Base-by-base conservation (phyloP, 1,139 yeast species). In the Pichia inconspicua region DNA sequence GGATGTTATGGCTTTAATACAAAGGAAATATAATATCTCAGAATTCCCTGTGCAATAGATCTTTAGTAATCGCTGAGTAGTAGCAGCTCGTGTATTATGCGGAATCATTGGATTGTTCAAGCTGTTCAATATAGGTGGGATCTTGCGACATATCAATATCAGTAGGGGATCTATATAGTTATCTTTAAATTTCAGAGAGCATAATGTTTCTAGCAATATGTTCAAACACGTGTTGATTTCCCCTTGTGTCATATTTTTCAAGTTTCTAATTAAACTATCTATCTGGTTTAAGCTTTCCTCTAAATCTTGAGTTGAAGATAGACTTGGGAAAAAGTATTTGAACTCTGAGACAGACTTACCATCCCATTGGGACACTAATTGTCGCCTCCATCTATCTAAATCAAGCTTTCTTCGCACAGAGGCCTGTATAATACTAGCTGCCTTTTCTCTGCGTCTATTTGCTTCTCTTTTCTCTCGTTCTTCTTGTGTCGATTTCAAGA, bases 381-480 rank as follows among this genome's bases (percentile, higher is more conserved):
- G 8, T 2, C 22, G n/a, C 31, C 55, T 49, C 42, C 54, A 45
- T 5, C 30, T 31, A n/a, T 28, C 11, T 14, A 56, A 45, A 11
- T 66, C 68, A 5, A 54, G 8, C 51, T 68, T 68, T 35, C 70
- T 60, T 41, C 76, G 63, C 5, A 79, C 66, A 17, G 68, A 58
- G 10, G 66, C 58, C 58, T 85, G 94, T 35, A 90, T 64, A 8
- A 63, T 51, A 1, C 62, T 51, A 0, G 81, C 80, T 2, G 84
- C 75, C 39, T 64, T 68, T 40, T 73, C 77, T 48, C 72, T 73
- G 15, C 66, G 63, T 34, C 87, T 72, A 28, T 68, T 72, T 43
- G 67, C 64, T 52, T 86, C 89, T 50, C 97, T 72, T 51, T 74
- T 75, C 52, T 73, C 75, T 35, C 97, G 72, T 54, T 86, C 90